Evolutionary conservation across 768 basidiomycete genomes (phyloP), one percentile per base, ranked within the genome.

Genomic region (Lactarius evosmus): DNA sequence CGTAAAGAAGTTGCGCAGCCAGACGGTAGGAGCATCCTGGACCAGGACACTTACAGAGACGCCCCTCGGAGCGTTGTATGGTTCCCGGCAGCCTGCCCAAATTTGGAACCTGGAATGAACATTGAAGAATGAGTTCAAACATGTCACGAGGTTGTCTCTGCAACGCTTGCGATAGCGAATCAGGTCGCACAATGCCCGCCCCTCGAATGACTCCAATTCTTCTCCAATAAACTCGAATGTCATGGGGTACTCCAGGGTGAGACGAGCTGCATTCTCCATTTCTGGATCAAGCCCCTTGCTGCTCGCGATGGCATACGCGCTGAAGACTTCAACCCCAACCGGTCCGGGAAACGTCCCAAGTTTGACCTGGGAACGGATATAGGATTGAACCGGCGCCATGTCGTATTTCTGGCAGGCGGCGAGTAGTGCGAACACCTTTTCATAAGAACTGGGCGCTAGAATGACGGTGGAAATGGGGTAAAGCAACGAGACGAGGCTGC

Each of bases 1-100:
- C 36, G 58, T n/a, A n/a, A 60, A 51, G 50, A 60, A 30, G n/a
- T 38, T 17, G 32, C 38, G 27, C 12, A 51, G 17, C 58, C 58
- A 60, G 8, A 11, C 11, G 5, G 58, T 50, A 7, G 51, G 40
- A 27, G 29, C 8, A 36, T 12, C 34, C 17, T 16, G 58, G 22
- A n/a, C n/a, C n/a, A n/a, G n/a, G n/a, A n/a, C n/a, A n/a, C n/a
- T n/a, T n/a, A n/a, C n/a, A n/a, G n/a, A n/a, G n/a, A n/a, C n/a
- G n/a, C n/a, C n/a, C n/a, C n/a, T n/a, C n/a, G n/a, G n/a, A n/a
- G 14, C 6, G 40, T n/a, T 19, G 19, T 22, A 36, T 11, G n/a
- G n/a, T 44, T 44, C 8, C 8, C 3, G 25, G 7, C 58, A 56
- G n/a, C 38, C 29, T 6, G 16, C 56, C 58, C 58, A 59, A n/a